Base-by-base conservation (phyloP, 139 green algal genomes). In the Pleodorina starrii region DNA sequence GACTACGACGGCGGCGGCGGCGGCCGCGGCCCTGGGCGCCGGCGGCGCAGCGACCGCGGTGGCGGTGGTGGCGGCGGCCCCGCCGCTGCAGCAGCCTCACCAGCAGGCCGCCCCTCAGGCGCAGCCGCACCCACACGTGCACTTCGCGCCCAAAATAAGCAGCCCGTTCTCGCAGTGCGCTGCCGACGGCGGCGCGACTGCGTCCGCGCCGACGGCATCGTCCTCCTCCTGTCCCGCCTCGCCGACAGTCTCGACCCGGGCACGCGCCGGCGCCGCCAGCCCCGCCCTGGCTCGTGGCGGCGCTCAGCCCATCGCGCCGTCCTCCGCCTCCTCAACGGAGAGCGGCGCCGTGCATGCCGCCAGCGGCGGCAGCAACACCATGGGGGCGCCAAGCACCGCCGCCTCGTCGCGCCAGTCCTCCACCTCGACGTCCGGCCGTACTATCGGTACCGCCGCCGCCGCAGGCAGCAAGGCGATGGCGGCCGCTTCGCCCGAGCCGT, bases 41-140 rank as follows among this genome's bases (percentile, higher is more conserved):
- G 27, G 25, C 23, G 44, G n/a, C 25, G 29, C 74, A 10, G 44
- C 74, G n/a, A 21, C 40, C 14, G 4, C 25, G 14, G 27, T 43
- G 2, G 74, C 43, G 3, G 44, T 1, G 1, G 63, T 32, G 35
- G 14, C 68, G 29, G 68, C 35, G 14, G 5, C 68, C 21, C 9
- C 68, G 68, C 38, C 72, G 27, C 25, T 21, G 42, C 72, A 17
- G 43, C 72, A 57, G 38, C 63, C 29, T 17, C 63, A 68, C 19
- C 68, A 76, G 68, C 68, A 76, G 32, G 1, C 29, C 48, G n/a
- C 14, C 78, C 51, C 78, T 16, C 78, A 50, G n/a, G n/a, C n/a
- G n/a, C n/a, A n/a, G 23, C 77, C 50, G 6, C 77, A 84, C 27
- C 78, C 51, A 6, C 79, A 86, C 59, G 79, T 86, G 42, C 79